Conservation (phyloP, 2,329 filamentous ascomycete genomes). For the Phoma herbarum region DNA sequence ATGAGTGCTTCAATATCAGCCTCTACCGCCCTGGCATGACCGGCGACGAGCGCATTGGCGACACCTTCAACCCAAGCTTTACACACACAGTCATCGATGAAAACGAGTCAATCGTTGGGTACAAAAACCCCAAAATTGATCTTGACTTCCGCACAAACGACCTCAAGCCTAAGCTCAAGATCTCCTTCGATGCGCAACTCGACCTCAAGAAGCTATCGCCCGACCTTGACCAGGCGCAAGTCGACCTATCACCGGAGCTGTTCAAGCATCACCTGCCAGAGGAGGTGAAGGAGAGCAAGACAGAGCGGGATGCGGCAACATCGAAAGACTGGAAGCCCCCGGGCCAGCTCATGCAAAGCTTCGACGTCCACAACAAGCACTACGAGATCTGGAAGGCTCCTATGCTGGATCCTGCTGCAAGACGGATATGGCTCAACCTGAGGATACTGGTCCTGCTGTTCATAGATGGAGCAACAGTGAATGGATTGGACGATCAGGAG, state of each 20-base stretch:
- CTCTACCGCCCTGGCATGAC: slow-evolving; percentile 42
- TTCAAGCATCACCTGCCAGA: slow-evolving; percentile 55
- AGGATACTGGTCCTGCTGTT: slow-evolving; percentile 86
- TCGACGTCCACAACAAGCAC: slow-evolving; percentile 67
- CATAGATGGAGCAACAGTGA: slow-evolving; percentile 89
- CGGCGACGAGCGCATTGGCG: slow-evolving; percentile 53
- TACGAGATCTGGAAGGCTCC: slow-evolving; percentile 88
- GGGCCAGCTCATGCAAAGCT: slow-evolving; percentile 73
- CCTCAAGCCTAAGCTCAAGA: slow-evolving; percentile 77
- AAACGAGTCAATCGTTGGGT: slow-evolving; percentile 91
- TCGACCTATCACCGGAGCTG: slow-evolving; percentile 70
- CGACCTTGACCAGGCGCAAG: slow-evolving; percentile 63
- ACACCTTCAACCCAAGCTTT: slow-evolving; percentile 82
- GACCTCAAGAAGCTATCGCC: slow-evolving; percentile 71
- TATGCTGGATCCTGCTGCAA: slow-evolving; percentile 73
- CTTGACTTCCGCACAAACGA: slow-evolving; percentile 76
- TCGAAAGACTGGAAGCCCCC: slow-evolving; percentile 70
- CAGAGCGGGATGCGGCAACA: slow-evolving; percentile 25
- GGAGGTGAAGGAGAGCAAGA: slow-evolving; percentile 54
- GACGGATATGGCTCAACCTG: slow-evolving; percentile 77
- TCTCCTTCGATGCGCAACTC: slow-evolving; percentile 76
- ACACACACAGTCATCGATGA: slow-evolving; percentile 94
- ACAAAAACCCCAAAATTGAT: slow-evolving; percentile 80
- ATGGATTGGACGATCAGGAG: slow-evolving; percentile 75
- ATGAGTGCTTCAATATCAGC: slow-evolving; percentile 51